phyloP scores from a whole-genome alignment of 2,329 filamentous ascomycete species.

The Aspergillus sp. region DNA sequence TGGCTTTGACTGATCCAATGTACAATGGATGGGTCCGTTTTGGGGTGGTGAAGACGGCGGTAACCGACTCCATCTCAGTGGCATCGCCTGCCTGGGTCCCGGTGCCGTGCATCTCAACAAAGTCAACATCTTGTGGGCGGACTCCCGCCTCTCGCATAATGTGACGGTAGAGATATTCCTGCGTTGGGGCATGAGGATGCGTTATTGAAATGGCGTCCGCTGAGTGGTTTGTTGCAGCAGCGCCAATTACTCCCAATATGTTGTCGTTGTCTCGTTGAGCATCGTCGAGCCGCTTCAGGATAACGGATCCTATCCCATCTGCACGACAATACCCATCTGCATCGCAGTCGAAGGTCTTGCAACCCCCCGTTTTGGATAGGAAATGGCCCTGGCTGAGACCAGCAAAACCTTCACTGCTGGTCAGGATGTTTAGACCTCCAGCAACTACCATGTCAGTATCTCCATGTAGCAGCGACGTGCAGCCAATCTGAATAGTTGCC shows the following conservation, averaged over 20 bases:
- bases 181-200: conserved; percentile 41
- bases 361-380: conserved; percentile 40
- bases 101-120: conserved; percentile 44
- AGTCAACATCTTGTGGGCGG: conserved; percentile 36
- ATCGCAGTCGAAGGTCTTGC: conserved; percentile 49
- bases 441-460: conserved; percentile 79
- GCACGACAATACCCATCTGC: conserved; percentile 58
- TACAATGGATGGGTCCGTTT: conserved; percentile 25
- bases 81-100: conserved; percentile 43
- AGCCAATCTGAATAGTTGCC: conserved; percentile 68
- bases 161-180: conserved; percentile 35
- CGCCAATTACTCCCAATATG: conserved; percentile 44
- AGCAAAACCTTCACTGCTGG: conserved; percentile 74
- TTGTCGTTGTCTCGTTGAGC: conserved; percentile 51
- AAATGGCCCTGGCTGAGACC: conserved; percentile 60
- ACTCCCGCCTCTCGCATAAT: conserved; percentile 38
- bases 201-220: conserved; percentile 47
- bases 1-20: conserved; percentile 30
- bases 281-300: conserved; percentile 52
- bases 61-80: conserved; percentile 38
- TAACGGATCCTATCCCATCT: conserved; percentile 50
- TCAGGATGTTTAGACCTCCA: conserved; percentile 70
- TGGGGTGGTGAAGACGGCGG: conserved; percentile 33
- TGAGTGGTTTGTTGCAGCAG: conserved; percentile 45
- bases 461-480: conserved; percentile 67